Percentiles rank a stretch among this genome's conserved stretches.
phyloP scores from a whole-genome alignment of 1,284 basidiomycete genomes.

The Inonotus hispidus region DNA sequence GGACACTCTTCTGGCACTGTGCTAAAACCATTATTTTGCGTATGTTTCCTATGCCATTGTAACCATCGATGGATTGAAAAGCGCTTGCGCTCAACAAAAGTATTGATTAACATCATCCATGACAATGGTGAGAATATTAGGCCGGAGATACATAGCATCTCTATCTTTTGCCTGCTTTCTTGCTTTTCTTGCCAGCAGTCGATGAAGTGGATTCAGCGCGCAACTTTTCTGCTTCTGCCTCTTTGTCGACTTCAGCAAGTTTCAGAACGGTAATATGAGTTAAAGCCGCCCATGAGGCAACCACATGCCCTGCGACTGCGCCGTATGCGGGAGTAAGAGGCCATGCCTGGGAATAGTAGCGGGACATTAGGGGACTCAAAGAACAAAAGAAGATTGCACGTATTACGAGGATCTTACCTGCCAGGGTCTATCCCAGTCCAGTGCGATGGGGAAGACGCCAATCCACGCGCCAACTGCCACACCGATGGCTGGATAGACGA shows the following conservation, averaged over 20 bases:
- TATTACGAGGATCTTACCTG: slow-evolving; percentile 80
- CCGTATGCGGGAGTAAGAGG: slow-evolving; percentile 73
- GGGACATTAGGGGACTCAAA: background rate
- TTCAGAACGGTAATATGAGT: slow-evolving; percentile 40
- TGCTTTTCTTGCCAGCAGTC: background rate
- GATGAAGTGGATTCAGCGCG: background rate
- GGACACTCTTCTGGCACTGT: background rate
- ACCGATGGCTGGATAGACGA: slow-evolving; percentile 79
- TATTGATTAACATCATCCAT: too few relatives aligned
- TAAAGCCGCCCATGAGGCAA: slow-evolving; percentile 55
- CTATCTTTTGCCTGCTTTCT: background rate
- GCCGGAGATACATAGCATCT: background rate
- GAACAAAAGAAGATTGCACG: background rate
- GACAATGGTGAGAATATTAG: too few relatives aligned
- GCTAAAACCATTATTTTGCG: too few relatives aligned
- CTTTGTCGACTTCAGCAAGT: slow-evolving; percentile 35
- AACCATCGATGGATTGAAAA: too few relatives aligned
- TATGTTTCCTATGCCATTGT: too few relatives aligned
- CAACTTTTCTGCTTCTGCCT: slow-evolving; percentile 1
- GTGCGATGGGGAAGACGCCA: slow-evolving; percentile 75
- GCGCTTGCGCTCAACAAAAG: too few relatives aligned
- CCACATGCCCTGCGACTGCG: slow-evolving; percentile 62
- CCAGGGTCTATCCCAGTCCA: slow-evolving; percentile 96
- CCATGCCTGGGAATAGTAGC: slow-evolving; percentile 50
- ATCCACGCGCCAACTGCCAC: slow-evolving; percentile 71